phyloP scores from a whole-genome alignment of 2,329 filamentous ascomycete genomes.

The Sporothrix brunneoviolacea region DNA sequence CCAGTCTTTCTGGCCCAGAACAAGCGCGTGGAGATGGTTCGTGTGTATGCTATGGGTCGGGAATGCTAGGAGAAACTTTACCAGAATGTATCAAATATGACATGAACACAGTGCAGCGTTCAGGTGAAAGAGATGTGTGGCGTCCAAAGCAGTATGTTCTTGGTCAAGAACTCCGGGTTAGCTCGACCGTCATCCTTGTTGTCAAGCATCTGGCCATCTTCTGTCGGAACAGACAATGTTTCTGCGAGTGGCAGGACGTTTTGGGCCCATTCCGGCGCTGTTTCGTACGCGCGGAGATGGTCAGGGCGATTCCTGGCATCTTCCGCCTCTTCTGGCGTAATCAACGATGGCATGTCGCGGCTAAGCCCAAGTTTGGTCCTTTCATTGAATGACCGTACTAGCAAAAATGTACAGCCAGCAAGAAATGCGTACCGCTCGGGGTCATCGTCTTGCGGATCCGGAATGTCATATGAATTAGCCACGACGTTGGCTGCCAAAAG shows the following conservation, averaged over 20 bases:
- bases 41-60: no score
- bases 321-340: conserved; percentile 10
- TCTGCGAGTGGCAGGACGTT: neutral
- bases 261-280: conserved; percentile 5
- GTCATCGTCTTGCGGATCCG: conserved; percentile 12
- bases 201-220: neutral
- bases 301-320: conserved; percentile 1
- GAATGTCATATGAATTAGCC: conserved; percentile 9
- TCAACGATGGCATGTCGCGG: conserved; percentile 4
- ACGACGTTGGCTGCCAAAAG: conserved; percentile 9
- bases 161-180: conserved; percentile 4
- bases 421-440: conserved; percentile 11
- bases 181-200: conserved; percentile 5
- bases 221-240: conserved; percentile 6
- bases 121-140: conserved; percentile 12
- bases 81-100: no score
- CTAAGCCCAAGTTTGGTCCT: conserved; percentile 6
- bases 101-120: no score
- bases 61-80: no score
- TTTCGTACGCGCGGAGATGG: conserved; percentile 6
- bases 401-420: conserved; percentile 8
- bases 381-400: conserved; percentile 8
- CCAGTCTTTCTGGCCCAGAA: no score
- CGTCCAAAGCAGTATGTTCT: conserved; percentile 9
- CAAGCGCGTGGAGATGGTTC: no score